Conservation (phyloP, 352 stramenopile species). For the Phytophthora niederhauseri region DNA sequence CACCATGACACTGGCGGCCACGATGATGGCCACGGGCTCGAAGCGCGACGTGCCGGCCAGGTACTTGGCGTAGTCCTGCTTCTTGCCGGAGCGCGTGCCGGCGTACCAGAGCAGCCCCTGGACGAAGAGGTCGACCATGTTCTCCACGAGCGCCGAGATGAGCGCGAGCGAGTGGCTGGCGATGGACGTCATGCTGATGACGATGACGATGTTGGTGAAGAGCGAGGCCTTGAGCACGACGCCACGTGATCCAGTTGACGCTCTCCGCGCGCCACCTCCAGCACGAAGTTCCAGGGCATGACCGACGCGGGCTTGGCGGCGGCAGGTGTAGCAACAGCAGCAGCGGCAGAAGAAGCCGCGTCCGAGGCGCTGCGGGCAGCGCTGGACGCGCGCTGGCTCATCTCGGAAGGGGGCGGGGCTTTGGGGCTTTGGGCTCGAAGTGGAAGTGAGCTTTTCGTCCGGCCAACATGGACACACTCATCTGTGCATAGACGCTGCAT, state of each 20-base stretch:
- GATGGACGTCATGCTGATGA: slow-evolving; percentile 72
- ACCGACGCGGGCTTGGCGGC: background rate
- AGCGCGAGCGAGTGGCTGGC: slow-evolving; percentile 89
- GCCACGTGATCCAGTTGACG: slow-evolving; percentile 49
- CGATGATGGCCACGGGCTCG: slow-evolving; percentile 94
- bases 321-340: background rate
- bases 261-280: slow-evolving; percentile 18
- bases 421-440: background rate
- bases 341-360: background rate
- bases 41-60: slow-evolving; percentile 90
- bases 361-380: background rate
- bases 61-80: slow-evolving; percentile 90
- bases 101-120: slow-evolving; percentile 91
- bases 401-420: background rate
- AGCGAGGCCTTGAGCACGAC: slow-evolving; percentile 64
- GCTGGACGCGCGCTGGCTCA: slow-evolving; percentile 14
- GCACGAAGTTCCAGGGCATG: slow-evolving; percentile 15
- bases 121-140: slow-evolving; percentile 93
- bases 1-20: slow-evolving; percentile 92
- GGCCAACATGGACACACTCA: background rate
- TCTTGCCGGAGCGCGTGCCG: slow-evolving; percentile 77
- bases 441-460: slow-evolving; percentile 2
- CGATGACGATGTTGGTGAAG: slow-evolving; percentile 67
- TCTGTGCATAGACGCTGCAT: background rate
- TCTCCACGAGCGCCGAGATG: slow-evolving; percentile 92